phyloP scores from a whole-genome alignment of 495 filamentous ascomycete species.

The Penicillium daleae region DNA sequence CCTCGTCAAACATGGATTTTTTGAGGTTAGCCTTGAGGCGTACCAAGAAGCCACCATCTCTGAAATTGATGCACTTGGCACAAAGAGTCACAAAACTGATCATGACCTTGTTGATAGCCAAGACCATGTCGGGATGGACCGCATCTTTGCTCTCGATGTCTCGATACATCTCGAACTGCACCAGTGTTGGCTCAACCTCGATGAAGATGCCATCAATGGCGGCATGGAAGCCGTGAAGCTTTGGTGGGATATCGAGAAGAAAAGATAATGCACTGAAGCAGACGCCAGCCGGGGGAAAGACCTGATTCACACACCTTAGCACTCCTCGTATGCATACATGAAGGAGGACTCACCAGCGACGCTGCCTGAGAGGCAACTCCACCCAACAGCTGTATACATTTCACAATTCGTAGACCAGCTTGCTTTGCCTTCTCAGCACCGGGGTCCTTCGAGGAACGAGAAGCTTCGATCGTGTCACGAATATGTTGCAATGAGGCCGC shows the following conservation, averaged over 20 bases:
- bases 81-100: conserved; percentile 1
- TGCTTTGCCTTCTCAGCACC: not conserved
- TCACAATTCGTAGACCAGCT: not conserved
- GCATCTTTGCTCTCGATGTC: not conserved
- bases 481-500: not conserved
- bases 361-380: conserved; percentile 1
- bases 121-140: not conserved
- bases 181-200: not conserved
- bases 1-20: conserved; percentile 3
- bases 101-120: conserved; percentile 1
- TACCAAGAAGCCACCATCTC: not conserved
- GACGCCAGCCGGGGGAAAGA: not conserved
- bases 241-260: not conserved
- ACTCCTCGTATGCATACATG: not conserved
- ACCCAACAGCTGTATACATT: not conserved
- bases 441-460: not conserved
- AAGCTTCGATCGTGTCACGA: not conserved
- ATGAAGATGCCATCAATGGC: not conserved
- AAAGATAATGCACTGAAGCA: not conserved
- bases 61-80: not conserved
- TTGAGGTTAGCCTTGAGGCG: not conserved
- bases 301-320: not conserved
- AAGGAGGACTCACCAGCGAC: conserved; percentile 1
- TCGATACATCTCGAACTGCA: conserved; percentile 1
- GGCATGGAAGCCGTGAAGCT: not conserved